phyloP scores from a whole-genome alignment of 495 filamentous ascomycete genomes.

The Neurospora sp. region DNA sequence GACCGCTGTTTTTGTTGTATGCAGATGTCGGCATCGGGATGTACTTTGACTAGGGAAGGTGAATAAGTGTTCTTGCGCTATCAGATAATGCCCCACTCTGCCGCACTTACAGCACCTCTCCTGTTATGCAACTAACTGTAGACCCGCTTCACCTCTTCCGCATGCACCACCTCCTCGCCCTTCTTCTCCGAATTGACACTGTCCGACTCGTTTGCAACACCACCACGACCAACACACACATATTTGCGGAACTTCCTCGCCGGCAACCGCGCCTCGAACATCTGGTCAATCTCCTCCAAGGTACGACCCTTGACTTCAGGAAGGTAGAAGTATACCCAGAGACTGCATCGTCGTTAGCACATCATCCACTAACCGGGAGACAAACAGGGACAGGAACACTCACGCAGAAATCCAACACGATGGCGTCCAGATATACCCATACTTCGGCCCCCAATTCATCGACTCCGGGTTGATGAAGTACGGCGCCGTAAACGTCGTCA shows the following conservation, averaged over 20 bases:
- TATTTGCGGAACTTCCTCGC: conserved; percentile 40
- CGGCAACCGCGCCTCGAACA: conserved; percentile 36
- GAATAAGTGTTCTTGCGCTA: background rate
- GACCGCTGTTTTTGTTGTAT: background rate
- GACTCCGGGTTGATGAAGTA: conserved; percentile 52
- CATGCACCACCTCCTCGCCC: background rate
- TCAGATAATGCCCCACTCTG: background rate
- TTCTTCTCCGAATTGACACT: background rate
- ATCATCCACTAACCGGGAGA: conserved; percentile 42
- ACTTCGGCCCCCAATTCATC: conserved; percentile 48
- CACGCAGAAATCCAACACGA: conserved; percentile 24
- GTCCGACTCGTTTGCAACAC: background rate
- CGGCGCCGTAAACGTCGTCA: conserved; percentile 48
- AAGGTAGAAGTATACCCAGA: background rate
- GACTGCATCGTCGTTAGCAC: conserved; percentile 43
- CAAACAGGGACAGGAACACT: conserved; percentile 39
- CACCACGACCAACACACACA: conserved; percentile 22
- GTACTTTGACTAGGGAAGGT: background rate
- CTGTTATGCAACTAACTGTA: background rate
- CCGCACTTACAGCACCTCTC: background rate
- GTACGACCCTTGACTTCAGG: background rate
- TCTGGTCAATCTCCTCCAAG: conserved; percentile 2
- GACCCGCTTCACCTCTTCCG: background rate
- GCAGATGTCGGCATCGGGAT: background rate
- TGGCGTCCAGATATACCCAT: conserved; percentile 46